A percentile compares a stretch with the other conserved stretches of the same genome.
These are phyloP conservation scores for Rostrohypoxylon terebratum DNA, from an alignment of 495 filamentous ascomycete genomes.

Conservation along the genomic window DNA sequence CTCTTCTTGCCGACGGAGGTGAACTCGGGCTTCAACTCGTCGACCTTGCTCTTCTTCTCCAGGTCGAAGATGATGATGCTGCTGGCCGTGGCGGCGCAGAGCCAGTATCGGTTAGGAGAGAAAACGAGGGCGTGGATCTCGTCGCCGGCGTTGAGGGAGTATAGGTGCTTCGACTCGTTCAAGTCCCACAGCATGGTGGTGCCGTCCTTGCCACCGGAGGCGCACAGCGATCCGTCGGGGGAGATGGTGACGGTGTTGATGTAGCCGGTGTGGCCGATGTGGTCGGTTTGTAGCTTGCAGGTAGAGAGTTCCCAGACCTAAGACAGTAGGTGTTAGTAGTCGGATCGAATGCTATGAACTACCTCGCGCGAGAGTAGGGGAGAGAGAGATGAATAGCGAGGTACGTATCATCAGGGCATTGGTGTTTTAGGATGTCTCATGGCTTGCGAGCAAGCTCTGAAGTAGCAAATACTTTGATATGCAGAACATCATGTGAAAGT, in stretches of 20 bases:
- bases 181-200: slow-evolving; percentile 99
- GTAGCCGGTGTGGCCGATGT: slow-evolving; percentile 99
- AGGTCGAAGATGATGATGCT: slow-evolving; percentile 99
- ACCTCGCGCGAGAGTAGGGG: slow-evolving; percentile 24
- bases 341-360: slow-evolving; percentile 6
- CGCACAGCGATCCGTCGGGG: slow-evolving; percentile 98
- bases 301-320: slow-evolving; percentile 99
- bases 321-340: slow-evolving; percentile 28
- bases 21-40: slow-evolving; percentile 99
- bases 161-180: slow-evolving; percentile 99
- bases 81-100: slow-evolving; percentile 95
- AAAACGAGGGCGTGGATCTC: slow-evolving; percentile 99
- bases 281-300: slow-evolving; percentile 99
- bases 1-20: slow-evolving; percentile 97
- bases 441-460: slow-evolving; percentile 89
- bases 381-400: slow-evolving; percentile 38
- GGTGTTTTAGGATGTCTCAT: slow-evolving; percentile 98
- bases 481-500: slow-evolving; percentile 85
- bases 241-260: slow-evolving; percentile 99
- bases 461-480: slow-evolving; percentile 99
- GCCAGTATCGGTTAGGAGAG: slow-evolving; percentile 99
- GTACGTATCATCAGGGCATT: slow-evolving; percentile 77
- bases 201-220: slow-evolving; percentile 99
- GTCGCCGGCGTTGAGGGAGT: slow-evolving; percentile 98
- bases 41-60: slow-evolving; percentile 99